Base-by-base conservation (phyloP, 768 basidiomycete genomes). In the Serendipita sp. region DNA sequence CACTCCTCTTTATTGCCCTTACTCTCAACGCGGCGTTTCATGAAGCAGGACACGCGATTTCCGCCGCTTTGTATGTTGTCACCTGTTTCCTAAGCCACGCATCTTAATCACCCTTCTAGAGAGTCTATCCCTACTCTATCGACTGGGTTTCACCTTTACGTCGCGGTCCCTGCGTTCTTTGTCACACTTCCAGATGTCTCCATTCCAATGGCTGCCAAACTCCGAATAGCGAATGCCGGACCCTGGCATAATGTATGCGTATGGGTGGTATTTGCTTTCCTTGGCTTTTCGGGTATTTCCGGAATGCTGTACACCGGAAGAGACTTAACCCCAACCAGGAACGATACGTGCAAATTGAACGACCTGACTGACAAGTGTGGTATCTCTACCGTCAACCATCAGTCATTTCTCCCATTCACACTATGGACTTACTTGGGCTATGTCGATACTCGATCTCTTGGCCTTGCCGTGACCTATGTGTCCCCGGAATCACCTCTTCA, bases 1-100 rank as follows among this genome's bases (percentile, higher is more conserved):
- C n/a, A n/a, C 26, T 83, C 16, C 80, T 92, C 53, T 66, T 91
- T 4, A 33, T 80, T 3, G 78, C 84, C 0, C 76, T 92, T 16
- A 75, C 84, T 50, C 24, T 81, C 7, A 78, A 79, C 61, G 90
- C 91, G 71, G 67, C 84, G n/a, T 69, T 87, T 20, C 90, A 93
- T 66, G 90, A 94, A 73, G 71, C 80, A 0, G 90, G 90, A 3
- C 90, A 94, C 71, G 86, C 84, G 13, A 68, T 91, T 45, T 75
- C 83, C 7, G 90, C 85, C 13, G 85, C 88, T 20, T 68, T 85
- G 87, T 90, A 71, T 69, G 86, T 72, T 22, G 16, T 9, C 44
- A 20, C 16, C 61, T 30, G 13, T 45, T 1, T 1, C 58, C 38
- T 24, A 3, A 20, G 3, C 20, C 9, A 5, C 24, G 63, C 31